These are phyloP conservation scores for Skeletonema tropicum DNA, from an alignment of 108 stramenopile species.

Conservation along the genomic window DNA sequence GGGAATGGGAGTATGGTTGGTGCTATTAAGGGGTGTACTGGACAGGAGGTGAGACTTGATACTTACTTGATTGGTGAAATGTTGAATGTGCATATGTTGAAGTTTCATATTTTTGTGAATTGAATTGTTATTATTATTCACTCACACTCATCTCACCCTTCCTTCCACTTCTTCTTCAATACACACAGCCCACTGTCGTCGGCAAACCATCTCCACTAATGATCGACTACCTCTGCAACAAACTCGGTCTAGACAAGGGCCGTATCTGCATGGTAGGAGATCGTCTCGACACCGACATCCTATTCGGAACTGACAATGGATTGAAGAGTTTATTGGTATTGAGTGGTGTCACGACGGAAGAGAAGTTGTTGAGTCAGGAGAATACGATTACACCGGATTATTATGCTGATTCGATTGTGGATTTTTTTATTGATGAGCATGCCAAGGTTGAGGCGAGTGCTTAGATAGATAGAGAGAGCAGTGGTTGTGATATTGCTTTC, in stretches of 20 bases:
- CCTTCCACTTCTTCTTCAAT: too few species aligned
- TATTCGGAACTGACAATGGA: conserved; percentile 97
- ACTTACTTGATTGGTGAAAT: not conserved
- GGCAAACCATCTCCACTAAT: conserved; percentile 97
- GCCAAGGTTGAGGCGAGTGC: conserved; percentile 30
- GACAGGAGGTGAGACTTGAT: conserved; percentile 48
- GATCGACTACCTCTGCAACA: conserved; percentile 96
- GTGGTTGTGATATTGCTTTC: not conserved
- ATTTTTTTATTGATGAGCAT: conserved; percentile 73
- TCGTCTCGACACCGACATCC: conserved; percentile 97
- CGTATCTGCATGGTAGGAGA: conserved; percentile 98
- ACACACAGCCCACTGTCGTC: conserved; percentile 86
- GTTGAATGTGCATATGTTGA: not conserved
- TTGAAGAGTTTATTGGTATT: conserved; percentile 92
- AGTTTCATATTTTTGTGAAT: not conserved
- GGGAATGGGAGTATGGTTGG: conserved; percentile 98
- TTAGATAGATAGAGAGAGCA: not conserved
- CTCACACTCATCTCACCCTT: not conserved
- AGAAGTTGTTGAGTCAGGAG: conserved; percentile 87
- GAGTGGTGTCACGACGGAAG: conserved; percentile 95
- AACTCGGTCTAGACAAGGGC: conserved; percentile 76
- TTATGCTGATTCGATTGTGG: conserved; percentile 95
- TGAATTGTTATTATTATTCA: not conserved
- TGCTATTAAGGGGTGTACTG: conserved; percentile 96
- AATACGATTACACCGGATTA: conserved; percentile 96